A percentile compares a stretch with the other conserved stretches of the same genome.
Evolutionary conservation across 1,139 yeast species (phyloP).

Genomic region (Magnusiomyces sp.): DNA sequence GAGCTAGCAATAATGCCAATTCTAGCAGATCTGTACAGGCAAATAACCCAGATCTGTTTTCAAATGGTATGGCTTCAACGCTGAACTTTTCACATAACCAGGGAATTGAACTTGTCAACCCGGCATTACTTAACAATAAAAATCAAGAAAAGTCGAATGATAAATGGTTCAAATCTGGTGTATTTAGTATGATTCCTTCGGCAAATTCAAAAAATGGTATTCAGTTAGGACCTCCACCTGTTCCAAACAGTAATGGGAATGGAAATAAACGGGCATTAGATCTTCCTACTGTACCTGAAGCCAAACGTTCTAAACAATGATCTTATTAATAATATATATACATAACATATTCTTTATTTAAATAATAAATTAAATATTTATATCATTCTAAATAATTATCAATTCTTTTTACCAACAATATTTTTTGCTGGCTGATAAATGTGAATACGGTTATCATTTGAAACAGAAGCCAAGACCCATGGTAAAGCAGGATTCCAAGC

Average conservation of each 20-base stretch:
- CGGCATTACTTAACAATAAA: slow-evolving; percentile 15
- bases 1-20: background rate
- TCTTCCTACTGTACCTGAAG: slow-evolving; percentile 10
- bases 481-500: slow-evolving; percentile 78
- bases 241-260: background rate
- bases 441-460: slow-evolving; percentile 84
- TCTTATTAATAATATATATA: too few relatives aligned
- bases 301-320: slow-evolving; percentile 10
- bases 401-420: slow-evolving; percentile 27
- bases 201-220: slow-evolving; percentile 11
- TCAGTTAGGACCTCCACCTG: slow-evolving; percentile 13
- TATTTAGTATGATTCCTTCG: slow-evolving; percentile 24
- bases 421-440: slow-evolving; percentile 56
- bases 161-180: slow-evolving; percentile 29
- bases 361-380: background rate
- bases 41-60: slow-evolving; percentile 2
- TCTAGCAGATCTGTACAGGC: too few relatives aligned
- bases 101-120: slow-evolving; percentile 29
- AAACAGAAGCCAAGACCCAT: slow-evolving; percentile 73
- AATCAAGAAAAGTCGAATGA: slow-evolving; percentile 15
- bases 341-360: background rate
- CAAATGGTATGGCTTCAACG: slow-evolving; percentile 27
- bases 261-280: slow-evolving; percentile 8
- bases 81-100: slow-evolving; percentile 27
- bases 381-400: background rate